Conservation (phyloP, 768 basidiomycete genomes). For the Amanita pseudoporphyria region DNA sequence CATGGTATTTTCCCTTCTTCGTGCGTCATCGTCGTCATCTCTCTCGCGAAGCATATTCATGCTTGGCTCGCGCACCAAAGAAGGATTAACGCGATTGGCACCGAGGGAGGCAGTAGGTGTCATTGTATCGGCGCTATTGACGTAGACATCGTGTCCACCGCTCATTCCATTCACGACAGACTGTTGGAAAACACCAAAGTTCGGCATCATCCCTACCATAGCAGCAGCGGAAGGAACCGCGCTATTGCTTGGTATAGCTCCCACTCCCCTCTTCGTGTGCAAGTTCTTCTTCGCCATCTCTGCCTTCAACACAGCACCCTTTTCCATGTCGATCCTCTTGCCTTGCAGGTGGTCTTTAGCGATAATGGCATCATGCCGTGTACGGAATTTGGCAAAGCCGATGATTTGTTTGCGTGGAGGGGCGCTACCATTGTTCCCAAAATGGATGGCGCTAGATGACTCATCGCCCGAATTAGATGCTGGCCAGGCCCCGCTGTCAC, state of each 20-base stretch:
- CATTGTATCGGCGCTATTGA: conserved; percentile 19
- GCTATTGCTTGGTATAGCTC: conserved; percentile 39
- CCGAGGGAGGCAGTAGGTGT: conserved; percentile 34
- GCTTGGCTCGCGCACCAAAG: conserved; percentile 9
- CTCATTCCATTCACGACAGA: conserved; percentile 14
- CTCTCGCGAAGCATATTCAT: conserved; percentile 15
- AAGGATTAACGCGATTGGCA: conserved; percentile 27
- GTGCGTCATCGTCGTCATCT: conserved; percentile 39
- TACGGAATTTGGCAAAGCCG: conserved; percentile 93
- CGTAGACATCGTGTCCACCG: conserved; percentile 17
- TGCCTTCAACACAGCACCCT: conserved; percentile 88
- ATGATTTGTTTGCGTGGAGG: conserved; percentile 92
- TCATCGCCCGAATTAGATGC: conserved; percentile 23
- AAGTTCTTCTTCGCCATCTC: conserved; percentile 99
- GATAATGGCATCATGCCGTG: conserved; percentile 75
- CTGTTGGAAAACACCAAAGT: conserved; percentile 11
- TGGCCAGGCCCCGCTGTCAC: conserved; percentile 69
- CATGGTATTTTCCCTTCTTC: conserved; percentile 29
- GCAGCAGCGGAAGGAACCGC: conserved; percentile 3
- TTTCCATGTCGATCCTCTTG: conserved; percentile 84
- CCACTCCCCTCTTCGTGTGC: conserved; percentile 87
- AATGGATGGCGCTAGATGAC: conserved; percentile 18
- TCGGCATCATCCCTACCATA: not conserved
- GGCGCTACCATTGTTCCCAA: conserved; percentile 23
- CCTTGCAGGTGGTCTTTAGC: conserved; percentile 88